Base-by-base conservation (phyloP, 2,329 filamentous ascomycete genomes). In the Kalmusia sp. region DNA sequence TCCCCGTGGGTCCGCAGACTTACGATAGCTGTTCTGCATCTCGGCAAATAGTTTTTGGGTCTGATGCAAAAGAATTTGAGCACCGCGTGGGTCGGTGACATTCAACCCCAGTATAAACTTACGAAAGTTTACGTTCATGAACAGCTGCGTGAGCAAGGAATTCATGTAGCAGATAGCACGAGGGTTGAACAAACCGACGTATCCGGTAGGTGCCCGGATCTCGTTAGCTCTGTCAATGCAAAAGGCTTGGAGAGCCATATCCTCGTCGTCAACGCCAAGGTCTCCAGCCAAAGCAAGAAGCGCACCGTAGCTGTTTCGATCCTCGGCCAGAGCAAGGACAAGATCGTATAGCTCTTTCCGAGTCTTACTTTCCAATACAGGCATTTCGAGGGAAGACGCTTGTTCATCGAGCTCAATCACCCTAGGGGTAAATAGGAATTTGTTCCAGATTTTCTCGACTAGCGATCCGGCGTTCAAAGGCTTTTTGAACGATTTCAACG, bases 101-200 rank as follows among this genome's bases (percentile, higher is more conserved):
- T 80, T 46, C 45, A 73, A 49, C 55, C 72, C 56, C 9, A 98
- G 81, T 62, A 99, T 90, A 72, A 98, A 96, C 14, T 85, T 82
- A 15, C 95, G 88, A 67, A 99, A 98, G 6, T 86, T 83, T 14
- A 90, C 77, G 69, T 99, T 98, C 92, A 97, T 98, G 79, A 93
- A 99, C 0, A 99, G 84, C 69, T 99, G 95, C 0, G 92, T 93
- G 55, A 98, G 83, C 0, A 99, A 80, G 0, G 95, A 98, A 71
- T 99, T 99, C 69, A 98, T 84, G 71, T 99, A 99, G 75, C 95
- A 99, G 0, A 96, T 98, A 70, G 97, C 96, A 8, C 92, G 95
- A 14, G 97, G 82, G 66, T 99, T 99, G 51, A 84, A 84, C n/a
- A 99, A 76, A 1, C 95, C 95, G n/a, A 90, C 86, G 70, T 96